A percentile compares a stretch with the other conserved stretches of the same genome.
These are phyloP conservation scores for Mortierella sp. DNA, from an alignment of 371 early-diverging fungal species.

Conservation along the genomic window DNA sequence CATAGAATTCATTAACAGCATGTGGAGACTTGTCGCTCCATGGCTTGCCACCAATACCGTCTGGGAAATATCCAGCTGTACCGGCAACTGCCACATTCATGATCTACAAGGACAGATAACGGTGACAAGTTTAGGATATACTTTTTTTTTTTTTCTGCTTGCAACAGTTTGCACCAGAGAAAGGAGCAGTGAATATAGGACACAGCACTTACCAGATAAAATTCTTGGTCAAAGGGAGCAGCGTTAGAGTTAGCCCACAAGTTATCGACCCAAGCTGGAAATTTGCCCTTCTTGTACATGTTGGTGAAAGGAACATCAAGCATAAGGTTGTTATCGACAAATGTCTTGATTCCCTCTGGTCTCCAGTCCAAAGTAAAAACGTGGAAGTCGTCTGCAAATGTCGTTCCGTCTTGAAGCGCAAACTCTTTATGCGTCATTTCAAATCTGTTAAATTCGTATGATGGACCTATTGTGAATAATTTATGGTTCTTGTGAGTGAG, in stretches of 20 bases:
- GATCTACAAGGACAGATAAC: conserved; percentile 53
- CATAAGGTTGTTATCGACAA: conserved; percentile 68
- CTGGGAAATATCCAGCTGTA: conserved; percentile 73
- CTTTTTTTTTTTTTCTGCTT: neutral
- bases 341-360: conserved; percentile 69
- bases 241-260: conserved; percentile 67
- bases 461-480: conserved; percentile 51
- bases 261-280: conserved; percentile 62
- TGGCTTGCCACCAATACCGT: conserved; percentile 57
- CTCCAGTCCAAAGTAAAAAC: conserved; percentile 72
- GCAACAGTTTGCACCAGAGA: too few species aligned
- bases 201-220: conserved; percentile 61
- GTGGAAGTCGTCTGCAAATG: conserved; percentile 65
- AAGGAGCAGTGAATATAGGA: neutral
- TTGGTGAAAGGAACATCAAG: conserved; percentile 69
- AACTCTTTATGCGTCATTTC: conserved; percentile 60
- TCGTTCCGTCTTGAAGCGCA: conserved; percentile 36
- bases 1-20: conserved; percentile 66
- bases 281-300: conserved; percentile 63
- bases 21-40: conserved; percentile 57
- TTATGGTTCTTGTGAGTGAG: too few species aligned
- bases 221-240: conserved; percentile 78
- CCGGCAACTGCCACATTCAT: conserved; percentile 82
- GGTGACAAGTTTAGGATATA: too few species aligned
- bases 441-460: conserved; percentile 60